phyloP scores from a whole-genome alignment of 345 rosid genomes.

The Gossypium turneri region DNA sequence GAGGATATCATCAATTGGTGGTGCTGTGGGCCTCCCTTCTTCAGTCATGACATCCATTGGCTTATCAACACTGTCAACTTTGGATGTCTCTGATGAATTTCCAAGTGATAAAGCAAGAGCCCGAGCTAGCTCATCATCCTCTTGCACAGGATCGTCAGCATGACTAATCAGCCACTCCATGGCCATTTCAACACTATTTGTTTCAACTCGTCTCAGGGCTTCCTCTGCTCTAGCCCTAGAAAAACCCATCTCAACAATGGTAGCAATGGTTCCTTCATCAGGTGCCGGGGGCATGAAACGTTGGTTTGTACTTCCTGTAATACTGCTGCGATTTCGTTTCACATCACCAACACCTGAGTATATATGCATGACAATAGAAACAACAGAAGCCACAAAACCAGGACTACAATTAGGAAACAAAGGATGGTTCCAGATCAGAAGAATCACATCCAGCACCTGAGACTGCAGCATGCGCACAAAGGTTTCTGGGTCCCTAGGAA shows the following conservation, averaged over 20 bases:
- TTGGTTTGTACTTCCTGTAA: conserved; percentile 63
- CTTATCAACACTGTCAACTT: conserved; percentile 68
- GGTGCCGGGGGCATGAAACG: conserved; percentile 78
- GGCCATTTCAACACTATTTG: conserved; percentile 97
- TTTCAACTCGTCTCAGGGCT: conserved; percentile 83
- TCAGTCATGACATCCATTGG: conserved; percentile 46
- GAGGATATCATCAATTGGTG: conserved; percentile 88
- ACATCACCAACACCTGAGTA: conserved; percentile 89
- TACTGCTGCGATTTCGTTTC: conserved; percentile 64
- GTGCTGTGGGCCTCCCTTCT: conserved; percentile 53
- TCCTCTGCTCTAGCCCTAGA: conserved; percentile 96
- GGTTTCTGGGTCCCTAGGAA: conserved; percentile 89
- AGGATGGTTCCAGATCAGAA: conserved; percentile 83
- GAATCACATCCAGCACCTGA: conserved; percentile 85
- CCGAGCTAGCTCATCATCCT: conserved; percentile 94
- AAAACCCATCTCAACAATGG: conserved; percentile 96
- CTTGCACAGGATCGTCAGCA: conserved; percentile 89
- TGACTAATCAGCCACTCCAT: conserved; percentile 92
- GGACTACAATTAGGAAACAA: conserved; percentile 75
- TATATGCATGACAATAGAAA: conserved; percentile 70
- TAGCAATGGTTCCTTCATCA: conserved; percentile 79
- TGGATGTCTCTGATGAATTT: conserved; percentile 79
- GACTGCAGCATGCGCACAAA: conserved; percentile 83
- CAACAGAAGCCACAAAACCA: conserved; percentile 67
- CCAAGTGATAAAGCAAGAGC: conserved; percentile 96